These are phyloP conservation scores for Tulasnella sp. DNA, from an alignment of 768 basidiomycete species.

Conservation along the genomic window DNA sequence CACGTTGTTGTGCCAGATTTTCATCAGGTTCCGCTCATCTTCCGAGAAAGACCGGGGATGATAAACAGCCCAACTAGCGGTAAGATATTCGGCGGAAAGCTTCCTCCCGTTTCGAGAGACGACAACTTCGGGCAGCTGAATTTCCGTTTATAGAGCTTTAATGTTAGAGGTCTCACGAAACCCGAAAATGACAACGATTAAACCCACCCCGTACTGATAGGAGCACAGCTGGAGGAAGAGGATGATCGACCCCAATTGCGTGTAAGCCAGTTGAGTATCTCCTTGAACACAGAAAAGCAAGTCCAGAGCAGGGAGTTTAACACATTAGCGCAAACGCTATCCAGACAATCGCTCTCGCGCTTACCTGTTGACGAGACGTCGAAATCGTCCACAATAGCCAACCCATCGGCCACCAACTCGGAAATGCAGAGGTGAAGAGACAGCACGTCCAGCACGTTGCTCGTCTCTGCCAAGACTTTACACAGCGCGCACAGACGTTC, in stretches of 20 bases:
- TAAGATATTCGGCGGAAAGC: background rate
- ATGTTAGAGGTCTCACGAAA: background rate
- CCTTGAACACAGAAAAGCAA: background rate
- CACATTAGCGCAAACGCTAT: background rate
- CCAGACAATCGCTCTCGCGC: background rate
- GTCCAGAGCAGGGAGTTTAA: background rate
- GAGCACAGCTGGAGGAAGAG: conserved; percentile 14
- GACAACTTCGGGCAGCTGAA: background rate
- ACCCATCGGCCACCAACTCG: background rate
- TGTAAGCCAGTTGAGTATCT: conserved; percentile 5
- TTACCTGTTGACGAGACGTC: conserved; percentile 4
- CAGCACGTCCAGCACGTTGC: conserved; percentile 9
- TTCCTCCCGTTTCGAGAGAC: background rate
- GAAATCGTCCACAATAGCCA: conserved; percentile 1
- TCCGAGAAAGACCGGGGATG: background rate
- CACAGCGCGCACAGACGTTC: background rate
- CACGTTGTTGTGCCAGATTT: conserved; percentile 9
- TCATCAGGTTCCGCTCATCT: background rate
- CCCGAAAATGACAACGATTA: background rate
- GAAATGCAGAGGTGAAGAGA: conserved; percentile 11
- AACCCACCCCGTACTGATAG: conserved; percentile 9
- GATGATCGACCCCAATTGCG: conserved; percentile 10
- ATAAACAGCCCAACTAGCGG: background rate
- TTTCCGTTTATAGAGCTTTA: too few species aligned
- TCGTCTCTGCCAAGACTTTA: background rate